Evolutionary conservation across 352 stramenopile species (phyloP), one percentile per base, ranked within the genome.

Genomic region (Phytophthora rubi): DNA sequence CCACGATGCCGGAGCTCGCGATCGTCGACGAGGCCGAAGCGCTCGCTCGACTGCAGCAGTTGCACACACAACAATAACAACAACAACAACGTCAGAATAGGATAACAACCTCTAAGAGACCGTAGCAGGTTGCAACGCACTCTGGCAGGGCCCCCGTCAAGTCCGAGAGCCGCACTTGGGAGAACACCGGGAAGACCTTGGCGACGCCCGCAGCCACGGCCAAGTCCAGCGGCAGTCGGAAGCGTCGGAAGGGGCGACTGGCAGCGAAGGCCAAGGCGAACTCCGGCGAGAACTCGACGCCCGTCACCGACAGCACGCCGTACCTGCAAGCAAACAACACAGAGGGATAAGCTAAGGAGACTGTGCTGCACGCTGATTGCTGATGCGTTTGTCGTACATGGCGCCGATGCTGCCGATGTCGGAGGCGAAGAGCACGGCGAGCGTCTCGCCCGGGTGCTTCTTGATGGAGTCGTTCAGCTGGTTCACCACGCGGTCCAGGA

Each of bases 241-340:
- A 71, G 44, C 89, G 86, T 3, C 89, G 90, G 65, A 97, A 91
- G 10, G 90, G 90, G 30, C 90, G 84, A 62, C 88, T 95, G 32
- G 85, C 85, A 13, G 87, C 89, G 57, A 95, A 97, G 13, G 90
- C 90, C 21, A 97, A 55, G 6, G 90, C 90, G 59, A 96, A 97
- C 58, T 97, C 90, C 7, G 90, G 86, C 30, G 89, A 95, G 62
- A 97, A 93, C 53, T 85, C 71, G 33, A 91, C 68, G 7, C 84
- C 82, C 4, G 78, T 79, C 15, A 92, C 35, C 26, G 84, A 83
- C 18, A 97, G 76, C 45, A 93, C 44, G 15, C 82, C 79, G 54
- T 48, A 48, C 39, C 39, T 48, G 39, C 39, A 18, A 42, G 4
- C 9, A 42, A 30, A 4, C 26, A 30, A 4, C 4, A 30, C 26